A percentile compares a stretch with the other conserved stretches of the same genome.
These are phyloP conservation scores for Closterium sp. DNA, from an alignment of 139 green algal genomes.

Conservation along the genomic window DNA sequence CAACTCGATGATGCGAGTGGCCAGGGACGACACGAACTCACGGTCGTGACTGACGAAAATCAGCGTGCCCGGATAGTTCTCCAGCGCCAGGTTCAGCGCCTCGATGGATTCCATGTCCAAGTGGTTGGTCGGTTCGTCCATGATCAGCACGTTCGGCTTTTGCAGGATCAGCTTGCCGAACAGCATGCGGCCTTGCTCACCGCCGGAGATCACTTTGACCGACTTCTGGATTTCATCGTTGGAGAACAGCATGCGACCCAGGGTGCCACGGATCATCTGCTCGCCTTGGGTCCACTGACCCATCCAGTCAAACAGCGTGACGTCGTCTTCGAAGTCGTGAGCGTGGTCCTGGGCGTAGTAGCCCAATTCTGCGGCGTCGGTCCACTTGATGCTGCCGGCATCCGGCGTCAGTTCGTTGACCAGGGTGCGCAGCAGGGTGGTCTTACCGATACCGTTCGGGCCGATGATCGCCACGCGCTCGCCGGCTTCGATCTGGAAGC, in stretches of 20 bases:
- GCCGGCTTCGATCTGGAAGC: neutral
- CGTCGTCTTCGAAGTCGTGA: neutral
- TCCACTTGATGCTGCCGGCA: neutral
- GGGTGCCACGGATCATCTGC: neutral
- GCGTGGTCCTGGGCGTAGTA: neutral
- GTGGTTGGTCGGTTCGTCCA: constrained; percentile 8
- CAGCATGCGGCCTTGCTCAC: neutral
- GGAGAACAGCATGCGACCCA: neutral
- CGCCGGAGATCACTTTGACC: neutral
- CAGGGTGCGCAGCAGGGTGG: neutral
- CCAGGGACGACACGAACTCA: too few relatives aligned
- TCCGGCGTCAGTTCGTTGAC: neutral
- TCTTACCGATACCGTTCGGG: neutral
- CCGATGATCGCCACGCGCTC: neutral
- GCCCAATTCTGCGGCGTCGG: neutral
- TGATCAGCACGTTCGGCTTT: neutral
- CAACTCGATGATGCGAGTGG: too few relatives aligned
- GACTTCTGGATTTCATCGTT: neutral
- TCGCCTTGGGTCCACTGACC: neutral
- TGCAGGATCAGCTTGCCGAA: neutral
- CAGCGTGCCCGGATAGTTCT: neutral
- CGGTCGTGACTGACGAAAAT: neutral
- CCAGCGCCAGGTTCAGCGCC: neutral
- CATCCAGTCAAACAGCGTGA: neutral
- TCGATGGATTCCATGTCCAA: neutral